A percentile compares a stretch with the other conserved stretches of the same genome.
These are phyloP conservation scores for Amaranthus hypochondriacus DNA, from an alignment of 148 eudicot genomes.

Conservation along the genomic window DNA sequence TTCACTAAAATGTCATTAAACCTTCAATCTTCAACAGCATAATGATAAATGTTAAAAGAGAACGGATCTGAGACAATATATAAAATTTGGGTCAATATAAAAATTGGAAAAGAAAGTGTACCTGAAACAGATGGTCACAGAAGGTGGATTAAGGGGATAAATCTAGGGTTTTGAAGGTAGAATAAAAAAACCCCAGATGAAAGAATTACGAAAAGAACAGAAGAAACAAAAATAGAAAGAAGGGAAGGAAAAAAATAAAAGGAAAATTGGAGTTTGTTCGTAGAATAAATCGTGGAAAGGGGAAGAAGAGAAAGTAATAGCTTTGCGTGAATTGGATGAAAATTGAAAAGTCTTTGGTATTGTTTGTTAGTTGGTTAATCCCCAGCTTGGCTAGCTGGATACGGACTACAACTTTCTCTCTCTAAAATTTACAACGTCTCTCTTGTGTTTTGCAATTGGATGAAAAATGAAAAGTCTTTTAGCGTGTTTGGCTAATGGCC, in stretches of 20 bases:
- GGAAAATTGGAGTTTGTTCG: background rate
- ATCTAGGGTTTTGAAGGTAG: constrained; percentile 18
- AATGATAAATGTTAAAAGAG: background rate
- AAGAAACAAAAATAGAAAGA: background rate
- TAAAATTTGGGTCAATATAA: background rate
- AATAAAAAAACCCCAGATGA: constrained; percentile 7
- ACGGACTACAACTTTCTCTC: background rate
- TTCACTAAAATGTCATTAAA: constrained; percentile 1
- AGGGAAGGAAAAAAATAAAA: background rate
- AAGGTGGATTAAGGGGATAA: constrained; percentile 1
- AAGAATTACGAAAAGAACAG: background rate
- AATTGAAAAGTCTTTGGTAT: background rate
- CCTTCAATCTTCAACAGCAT: background rate
- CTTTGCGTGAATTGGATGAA: constrained; percentile 14
- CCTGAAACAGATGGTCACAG: background rate
- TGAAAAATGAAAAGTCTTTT: no score
- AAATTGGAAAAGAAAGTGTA: background rate
- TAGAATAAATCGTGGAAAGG: no score
- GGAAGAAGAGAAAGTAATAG: background rate
- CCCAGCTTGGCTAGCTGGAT: constrained; percentile 6
- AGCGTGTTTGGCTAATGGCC: no score
- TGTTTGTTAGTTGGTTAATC: constrained; percentile 22
- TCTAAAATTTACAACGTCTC: background rate
- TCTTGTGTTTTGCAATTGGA: no score
- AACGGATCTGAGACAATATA: constrained; percentile 21